Evolutionary conservation across 768 basidiomycete genomes (phyloP).

Genomic region (Chalciporus piperatus): DNA sequence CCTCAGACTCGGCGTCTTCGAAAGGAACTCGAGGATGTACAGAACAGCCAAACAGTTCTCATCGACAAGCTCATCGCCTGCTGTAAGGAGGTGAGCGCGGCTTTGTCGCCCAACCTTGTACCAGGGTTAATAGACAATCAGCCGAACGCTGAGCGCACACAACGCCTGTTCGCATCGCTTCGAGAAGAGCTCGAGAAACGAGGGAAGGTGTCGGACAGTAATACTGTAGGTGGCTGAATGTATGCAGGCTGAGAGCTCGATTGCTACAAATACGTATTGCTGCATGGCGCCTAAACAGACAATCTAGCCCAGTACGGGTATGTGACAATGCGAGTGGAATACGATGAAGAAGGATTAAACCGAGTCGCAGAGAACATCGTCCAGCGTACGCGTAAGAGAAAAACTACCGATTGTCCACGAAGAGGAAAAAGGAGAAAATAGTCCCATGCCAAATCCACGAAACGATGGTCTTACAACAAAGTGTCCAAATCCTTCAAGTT

Average conservation of each 20-base stretch:
- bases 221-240: constrained; percentile 42
- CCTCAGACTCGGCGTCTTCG: constrained; percentile 61
- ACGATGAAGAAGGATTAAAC: not conserved
- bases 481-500: constrained; percentile 69
- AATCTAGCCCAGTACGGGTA: constrained; percentile 11
- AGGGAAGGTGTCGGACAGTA: constrained; percentile 45
- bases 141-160: constrained; percentile 82
- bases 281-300: constrained; percentile 13
- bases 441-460: constrained; percentile 2
- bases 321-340: constrained; percentile 7
- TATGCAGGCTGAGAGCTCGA: constrained; percentile 8
- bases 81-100: constrained; percentile 74
- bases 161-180: constrained; percentile 74
- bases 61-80: constrained; percentile 83
- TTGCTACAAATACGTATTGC: constrained; percentile 9
- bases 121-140: constrained; percentile 31
- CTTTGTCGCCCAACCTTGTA: constrained; percentile 1
- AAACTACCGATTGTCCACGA: not conserved
- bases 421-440: not conserved
- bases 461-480: constrained; percentile 42
- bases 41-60: constrained; percentile 72
- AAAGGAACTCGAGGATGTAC: constrained; percentile 78
- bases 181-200: constrained; percentile 83
- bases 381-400: not conserved
- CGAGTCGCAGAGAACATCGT: not conserved